Conservation (phyloP, 176 grass and related monocot genomes). For the Rhipidocladum racemiflorum region DNA sequence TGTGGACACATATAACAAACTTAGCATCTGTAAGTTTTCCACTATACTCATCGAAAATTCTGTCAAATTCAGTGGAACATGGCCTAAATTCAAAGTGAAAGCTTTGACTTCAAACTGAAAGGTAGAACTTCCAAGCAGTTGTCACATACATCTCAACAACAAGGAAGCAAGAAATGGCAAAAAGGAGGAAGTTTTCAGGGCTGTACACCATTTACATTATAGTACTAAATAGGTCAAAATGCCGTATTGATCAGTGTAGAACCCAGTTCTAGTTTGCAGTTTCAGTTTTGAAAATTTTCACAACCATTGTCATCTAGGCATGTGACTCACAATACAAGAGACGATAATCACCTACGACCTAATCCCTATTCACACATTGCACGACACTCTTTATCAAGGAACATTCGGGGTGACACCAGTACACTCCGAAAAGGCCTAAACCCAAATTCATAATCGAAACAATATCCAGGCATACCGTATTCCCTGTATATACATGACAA, state of each 20-base stretch:
- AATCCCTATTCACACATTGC: background rate
- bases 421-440: background rate
- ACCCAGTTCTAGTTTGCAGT: background rate
- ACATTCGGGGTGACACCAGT: background rate
- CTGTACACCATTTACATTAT: background rate
- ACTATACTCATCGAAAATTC: background rate
- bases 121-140: background rate
- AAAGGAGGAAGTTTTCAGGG: background rate
- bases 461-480: background rate
- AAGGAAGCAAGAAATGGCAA: background rate
- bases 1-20: background rate
- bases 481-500: background rate
- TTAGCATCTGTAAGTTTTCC: background rate
- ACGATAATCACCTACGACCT: background rate
- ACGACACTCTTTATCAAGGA: background rate
- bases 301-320: background rate
- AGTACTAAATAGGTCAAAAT: background rate
- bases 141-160: background rate
- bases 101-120: background rate
- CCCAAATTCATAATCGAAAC: background rate
- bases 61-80: background rate
- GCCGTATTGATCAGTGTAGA: background rate
- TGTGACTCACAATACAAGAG: background rate
- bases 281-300: background rate
- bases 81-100: background rate